A percentile compares a stretch with the other conserved stretches of the same genome.
Conservation (phyloP, 805 yeast species). For the Ogataea zsoltii region DNA sequence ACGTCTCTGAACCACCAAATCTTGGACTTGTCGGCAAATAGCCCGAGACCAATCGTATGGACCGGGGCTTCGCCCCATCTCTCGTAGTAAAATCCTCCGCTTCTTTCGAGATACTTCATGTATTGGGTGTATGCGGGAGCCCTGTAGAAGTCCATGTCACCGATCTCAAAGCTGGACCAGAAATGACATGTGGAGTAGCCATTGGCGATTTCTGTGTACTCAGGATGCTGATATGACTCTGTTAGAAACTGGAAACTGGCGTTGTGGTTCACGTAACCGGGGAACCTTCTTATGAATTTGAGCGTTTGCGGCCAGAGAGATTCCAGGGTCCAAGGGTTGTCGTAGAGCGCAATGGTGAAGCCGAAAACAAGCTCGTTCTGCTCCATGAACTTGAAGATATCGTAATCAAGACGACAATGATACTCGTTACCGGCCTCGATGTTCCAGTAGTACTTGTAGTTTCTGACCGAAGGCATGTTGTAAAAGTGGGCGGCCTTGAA, state of each 20-base stretch:
- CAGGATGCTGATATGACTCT: conserved; percentile 64
- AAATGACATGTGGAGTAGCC: conserved; percentile 83
- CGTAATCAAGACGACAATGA: conserved; percentile 76
- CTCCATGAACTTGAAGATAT: conserved; percentile 79
- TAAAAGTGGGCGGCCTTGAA: conserved; percentile 83
- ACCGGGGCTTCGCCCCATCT: conserved; percentile 61
- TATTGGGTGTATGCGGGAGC: conserved; percentile 62
- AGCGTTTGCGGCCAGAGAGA: conserved; percentile 75
- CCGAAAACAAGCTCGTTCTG: conserved; percentile 71
- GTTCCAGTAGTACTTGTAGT: conserved; percentile 89
- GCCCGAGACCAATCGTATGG: conserved; percentile 47
- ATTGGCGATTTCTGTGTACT: conserved; percentile 39
- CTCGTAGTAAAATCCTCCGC: conserved; percentile 82
- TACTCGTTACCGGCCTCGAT: conserved; percentile 81
- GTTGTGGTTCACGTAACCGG: conserved; percentile 56
- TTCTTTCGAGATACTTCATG: conserved; percentile 63
- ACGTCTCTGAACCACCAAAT: conserved; percentile 56
- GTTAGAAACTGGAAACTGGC: conserved; percentile 71
- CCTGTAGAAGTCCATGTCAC: conserved; percentile 70
- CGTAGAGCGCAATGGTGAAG: conserved; percentile 72
- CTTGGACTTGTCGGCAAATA: conserved; percentile 45
- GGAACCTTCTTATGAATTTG: conserved; percentile 59
- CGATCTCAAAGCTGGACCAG: conserved; percentile 86
- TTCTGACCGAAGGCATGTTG: conserved; percentile 61
- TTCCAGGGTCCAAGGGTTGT: conserved; percentile 61